A percentile compares a stretch with the other conserved stretches of the same genome.
Conservation (phyloP, 2,329 filamentous ascomycete genomes). For the Calonectria crousiana region DNA sequence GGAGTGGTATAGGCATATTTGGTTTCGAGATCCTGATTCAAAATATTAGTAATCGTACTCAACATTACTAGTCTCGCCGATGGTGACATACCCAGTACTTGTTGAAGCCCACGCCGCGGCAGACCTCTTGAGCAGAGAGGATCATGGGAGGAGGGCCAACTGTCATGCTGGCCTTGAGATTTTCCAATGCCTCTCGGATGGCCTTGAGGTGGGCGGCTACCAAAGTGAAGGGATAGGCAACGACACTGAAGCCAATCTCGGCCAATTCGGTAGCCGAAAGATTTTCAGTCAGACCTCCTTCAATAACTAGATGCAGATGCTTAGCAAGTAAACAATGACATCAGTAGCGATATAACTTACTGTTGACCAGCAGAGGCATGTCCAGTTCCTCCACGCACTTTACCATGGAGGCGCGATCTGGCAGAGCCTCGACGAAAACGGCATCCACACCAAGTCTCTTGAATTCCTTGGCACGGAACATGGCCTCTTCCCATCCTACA, state of each 20-base stretch:
- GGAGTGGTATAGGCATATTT: neutral
- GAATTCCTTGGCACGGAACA: slow-evolving; percentile 55
- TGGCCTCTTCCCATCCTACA: slow-evolving; percentile 58
- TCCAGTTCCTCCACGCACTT: slow-evolving; percentile 51
- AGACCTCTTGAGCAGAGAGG: slow-evolving; percentile 58
- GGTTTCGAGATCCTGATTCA: neutral
- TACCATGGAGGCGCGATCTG: slow-evolving; percentile 57
- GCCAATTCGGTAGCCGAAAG: slow-evolving; percentile 49
- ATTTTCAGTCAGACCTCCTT: slow-evolving; percentile 51
- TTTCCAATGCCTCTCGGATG: slow-evolving; percentile 51
- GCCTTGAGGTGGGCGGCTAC: slow-evolving; percentile 58
- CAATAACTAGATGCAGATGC: slow-evolving; percentile 35
- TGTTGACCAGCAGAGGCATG: slow-evolving; percentile 56
- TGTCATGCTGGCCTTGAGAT: slow-evolving; percentile 55
- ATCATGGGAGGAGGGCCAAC: slow-evolving; percentile 57
- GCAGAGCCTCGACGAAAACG: slow-evolving; percentile 57
- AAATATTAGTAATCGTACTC: neutral
- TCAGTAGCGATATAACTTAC: neutral
- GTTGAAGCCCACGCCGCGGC: slow-evolving; percentile 58
- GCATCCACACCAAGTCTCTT: slow-evolving; percentile 57
- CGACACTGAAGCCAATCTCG: slow-evolving; percentile 53
- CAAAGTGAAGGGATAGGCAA: slow-evolving; percentile 58
- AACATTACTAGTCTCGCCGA: too few relatives aligned
- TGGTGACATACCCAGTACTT: slow-evolving; percentile 48
- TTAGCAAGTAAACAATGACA: neutral